A percentile compares a stretch with the other conserved stretches of the same genome.
Conservation (phyloP, 306 rosid genomes). For the Pachyrhizus erosus region DNA sequence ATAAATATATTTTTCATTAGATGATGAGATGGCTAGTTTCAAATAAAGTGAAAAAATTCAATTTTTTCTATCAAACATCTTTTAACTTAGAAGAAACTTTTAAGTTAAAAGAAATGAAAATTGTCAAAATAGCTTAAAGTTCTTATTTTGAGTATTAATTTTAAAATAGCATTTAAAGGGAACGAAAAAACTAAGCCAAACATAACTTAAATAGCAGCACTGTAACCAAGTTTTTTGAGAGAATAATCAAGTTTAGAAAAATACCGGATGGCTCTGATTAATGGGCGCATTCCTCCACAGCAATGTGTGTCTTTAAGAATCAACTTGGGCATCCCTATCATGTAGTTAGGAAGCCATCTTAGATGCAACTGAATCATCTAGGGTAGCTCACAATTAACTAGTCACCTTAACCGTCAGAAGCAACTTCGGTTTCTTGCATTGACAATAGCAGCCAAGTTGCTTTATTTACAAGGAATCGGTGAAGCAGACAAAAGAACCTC, state of each 20-base stretch:
- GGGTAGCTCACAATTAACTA: background rate
- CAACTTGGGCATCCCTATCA: constrained; percentile 11
- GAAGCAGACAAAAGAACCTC: constrained; percentile 35
- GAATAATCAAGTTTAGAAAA: background rate
- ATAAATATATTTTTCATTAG: too few species aligned
- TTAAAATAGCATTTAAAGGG: too few species aligned
- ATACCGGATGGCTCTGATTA: background rate
- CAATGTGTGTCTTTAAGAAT: constrained; percentile 6
- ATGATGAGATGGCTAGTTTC: too few species aligned
- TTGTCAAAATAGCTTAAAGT: background rate
- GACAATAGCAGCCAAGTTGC: constrained; percentile 24
- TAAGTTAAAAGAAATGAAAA: too few species aligned
- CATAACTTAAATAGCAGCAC: background rate
- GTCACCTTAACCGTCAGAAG: background rate
- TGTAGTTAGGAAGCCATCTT: background rate
- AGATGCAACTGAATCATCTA: constrained; percentile 31
- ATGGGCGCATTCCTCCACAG: background rate
- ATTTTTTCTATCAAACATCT: background rate
- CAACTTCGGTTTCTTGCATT: constrained; percentile 26
- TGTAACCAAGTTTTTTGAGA: background rate
- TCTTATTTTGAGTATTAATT: too few species aligned
- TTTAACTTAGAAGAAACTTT: background rate
- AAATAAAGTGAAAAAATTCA: too few species aligned
- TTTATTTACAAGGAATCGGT: background rate
- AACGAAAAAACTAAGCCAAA: too few species aligned